Base-by-base conservation (phyloP, 148 eudicot species). In the Nepenthes mirabilis region DNA sequence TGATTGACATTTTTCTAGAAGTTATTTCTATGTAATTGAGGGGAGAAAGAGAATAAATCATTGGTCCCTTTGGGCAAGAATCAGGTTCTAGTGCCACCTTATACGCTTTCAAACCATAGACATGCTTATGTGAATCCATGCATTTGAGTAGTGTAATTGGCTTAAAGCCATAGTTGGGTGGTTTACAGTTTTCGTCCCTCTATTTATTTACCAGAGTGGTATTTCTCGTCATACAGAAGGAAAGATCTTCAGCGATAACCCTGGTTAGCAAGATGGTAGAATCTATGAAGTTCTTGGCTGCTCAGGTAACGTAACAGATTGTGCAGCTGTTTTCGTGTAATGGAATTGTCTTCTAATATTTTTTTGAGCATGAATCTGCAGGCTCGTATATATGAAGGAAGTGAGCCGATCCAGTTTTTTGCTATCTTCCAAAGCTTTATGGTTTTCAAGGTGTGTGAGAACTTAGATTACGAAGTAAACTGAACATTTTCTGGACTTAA, bases 351-450 rank as follows among this genome's bases (percentile, higher is more conserved):
- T 56, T 72, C 70, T 70, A 67, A 63, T 64, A 34, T 11, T 56
- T 56, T 68, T 56, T 59, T 67, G 64, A 33, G 64, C 23, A 8
- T 64, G 51, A 36, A 59, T 64, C 43, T 79, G 37, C 64, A 94
- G 99, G 83, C 91, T 59, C 93, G 95, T 37, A 75, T 82, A 62
- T 80, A 74, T 37, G 99, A 89, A 74, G 99, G 91, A 70, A 75
- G 73, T 67, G 99, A 94, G 75, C 91, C 99, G 1, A 74, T 84
- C 71, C 95, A 74, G 67, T 89, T 94, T 73, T 86, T 86, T 67
- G 85, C 85, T 50, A 84, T 94, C 73, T 89, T 94, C 56, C 99
- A 94, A 70, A 84, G 93, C 74, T 94, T 94, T 67, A 78, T 89
- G 60, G 82, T 84, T 68, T 82, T 88, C 68, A 86, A 93, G 95